Evolutionary conservation across 1,284 basidiomycete species (phyloP).

Genomic region (Austroboletus niveus): DNA sequence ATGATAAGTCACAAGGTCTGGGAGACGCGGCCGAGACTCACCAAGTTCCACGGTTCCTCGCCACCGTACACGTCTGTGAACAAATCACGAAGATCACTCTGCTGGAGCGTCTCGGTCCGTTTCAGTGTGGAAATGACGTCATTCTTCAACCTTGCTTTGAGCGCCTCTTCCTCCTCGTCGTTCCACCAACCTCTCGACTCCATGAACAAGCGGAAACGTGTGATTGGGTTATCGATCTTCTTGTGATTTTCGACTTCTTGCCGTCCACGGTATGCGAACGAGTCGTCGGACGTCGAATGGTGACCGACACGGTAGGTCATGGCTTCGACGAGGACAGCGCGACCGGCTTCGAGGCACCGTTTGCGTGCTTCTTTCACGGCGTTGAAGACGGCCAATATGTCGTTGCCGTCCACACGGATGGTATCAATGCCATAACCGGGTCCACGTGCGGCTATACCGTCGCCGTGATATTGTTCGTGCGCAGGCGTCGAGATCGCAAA

Average conservation of each 20-base stretch:
- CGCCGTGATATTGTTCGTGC: conserved; percentile 87
- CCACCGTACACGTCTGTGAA: conserved; percentile 90
- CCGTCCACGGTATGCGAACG: conserved; percentile 83
- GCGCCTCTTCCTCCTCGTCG: conserved; percentile 67
- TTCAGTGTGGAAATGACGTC: conserved; percentile 80
- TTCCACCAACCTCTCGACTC: conserved; percentile 88
- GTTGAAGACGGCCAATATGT: conserved; percentile 83
- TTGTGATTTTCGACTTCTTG: conserved; percentile 87
- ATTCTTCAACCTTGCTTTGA: conserved; percentile 67
- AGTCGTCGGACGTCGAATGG: conserved; percentile 94
- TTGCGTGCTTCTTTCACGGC: conserved; percentile 79
- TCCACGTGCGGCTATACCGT: conserved; percentile 90
- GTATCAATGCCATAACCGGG: conserved; percentile 94
- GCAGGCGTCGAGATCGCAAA: conserved; percentile 95
- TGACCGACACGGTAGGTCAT: conserved; percentile 96
- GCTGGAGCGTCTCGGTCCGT: conserved; percentile 70
- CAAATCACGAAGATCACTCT: conserved; percentile 71
- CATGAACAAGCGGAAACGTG: conserved; percentile 82
- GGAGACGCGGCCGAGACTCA: conserved; percentile 40
- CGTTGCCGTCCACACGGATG: conserved; percentile 91
- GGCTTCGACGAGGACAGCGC: conserved; percentile 87
- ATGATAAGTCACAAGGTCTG: neutral
- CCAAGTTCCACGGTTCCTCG: conserved; percentile 82
- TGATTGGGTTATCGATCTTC: conserved; percentile 86
- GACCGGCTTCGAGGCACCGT: conserved; percentile 74